These are phyloP conservation scores for Neofusicoccum cordaticola DNA, from an alignment of 2,329 filamentous ascomycete genomes.

Conservation along the genomic window DNA sequence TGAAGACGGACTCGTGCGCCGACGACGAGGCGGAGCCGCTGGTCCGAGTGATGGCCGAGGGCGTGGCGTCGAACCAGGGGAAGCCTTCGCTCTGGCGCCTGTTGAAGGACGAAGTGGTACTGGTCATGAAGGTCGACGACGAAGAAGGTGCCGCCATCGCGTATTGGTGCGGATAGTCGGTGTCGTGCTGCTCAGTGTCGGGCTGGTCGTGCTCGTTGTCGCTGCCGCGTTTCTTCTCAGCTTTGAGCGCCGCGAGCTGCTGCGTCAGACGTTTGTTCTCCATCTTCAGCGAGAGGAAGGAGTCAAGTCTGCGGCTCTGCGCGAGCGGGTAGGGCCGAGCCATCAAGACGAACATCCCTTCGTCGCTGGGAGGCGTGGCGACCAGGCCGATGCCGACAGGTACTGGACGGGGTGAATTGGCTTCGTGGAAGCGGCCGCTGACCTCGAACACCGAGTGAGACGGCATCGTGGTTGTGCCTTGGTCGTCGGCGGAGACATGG, in stretches of 20 bases:
- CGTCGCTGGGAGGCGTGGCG: background rate
- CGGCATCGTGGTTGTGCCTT: background rate
- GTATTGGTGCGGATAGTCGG: background rate
- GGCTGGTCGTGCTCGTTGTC: background rate
- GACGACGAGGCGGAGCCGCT: background rate
- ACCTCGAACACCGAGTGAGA: conserved; percentile 8
- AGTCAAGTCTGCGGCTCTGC: conserved; percentile 5
- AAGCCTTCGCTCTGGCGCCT: conserved; percentile 1
- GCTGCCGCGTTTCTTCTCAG: background rate
- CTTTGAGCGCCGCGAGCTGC: background rate
- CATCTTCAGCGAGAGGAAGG: conserved; percentile 9
- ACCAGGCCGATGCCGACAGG: background rate
- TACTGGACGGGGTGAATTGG: background rate
- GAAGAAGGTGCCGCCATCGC: background rate
- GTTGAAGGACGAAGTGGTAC: background rate
- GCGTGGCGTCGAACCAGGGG: background rate
- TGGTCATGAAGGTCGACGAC: background rate
- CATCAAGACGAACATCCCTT: conserved; percentile 12
- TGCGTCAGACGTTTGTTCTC: background rate
- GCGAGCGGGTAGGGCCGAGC: conserved; percentile 8
- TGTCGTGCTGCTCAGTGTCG: background rate
- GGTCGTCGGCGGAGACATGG: background rate
- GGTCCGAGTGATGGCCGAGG: background rate
- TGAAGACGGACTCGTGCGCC: conserved; percentile 1
- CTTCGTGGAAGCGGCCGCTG: background rate